These are phyloP conservation scores for Globomyces sp. DNA, from an alignment of 371 early-diverging fungal genomes.

Conservation along the genomic window DNA sequence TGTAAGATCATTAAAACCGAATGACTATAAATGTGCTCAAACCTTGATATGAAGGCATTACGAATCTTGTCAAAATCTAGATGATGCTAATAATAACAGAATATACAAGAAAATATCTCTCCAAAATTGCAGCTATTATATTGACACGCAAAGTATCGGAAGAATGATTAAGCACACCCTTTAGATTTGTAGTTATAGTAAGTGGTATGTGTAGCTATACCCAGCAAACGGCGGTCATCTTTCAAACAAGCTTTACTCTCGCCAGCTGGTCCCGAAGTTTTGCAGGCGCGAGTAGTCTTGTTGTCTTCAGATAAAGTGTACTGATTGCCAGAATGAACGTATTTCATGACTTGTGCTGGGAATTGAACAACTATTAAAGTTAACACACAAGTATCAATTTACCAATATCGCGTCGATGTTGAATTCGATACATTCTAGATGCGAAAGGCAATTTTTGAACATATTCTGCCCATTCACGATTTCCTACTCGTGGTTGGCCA, in stretches of 20 bases:
- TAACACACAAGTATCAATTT: not conserved
- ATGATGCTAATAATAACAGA: too few species aligned
- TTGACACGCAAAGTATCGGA: too few species aligned
- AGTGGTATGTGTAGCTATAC: too few species aligned
- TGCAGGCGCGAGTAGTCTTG: not conserved
- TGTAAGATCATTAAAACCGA: too few species aligned
- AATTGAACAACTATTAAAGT: slow-evolving; percentile 2
- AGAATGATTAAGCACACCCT: too few species aligned
- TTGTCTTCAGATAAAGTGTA: not conserved
- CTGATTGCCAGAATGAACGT: not conserved
- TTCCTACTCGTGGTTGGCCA: slow-evolving; percentile 4
- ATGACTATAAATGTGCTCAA: too few species aligned
- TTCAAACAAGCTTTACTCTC: not conserved
- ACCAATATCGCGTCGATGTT: slow-evolving; percentile 18
- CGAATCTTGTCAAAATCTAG: too few species aligned
- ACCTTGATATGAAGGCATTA: too few species aligned
- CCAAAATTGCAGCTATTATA: too few species aligned
- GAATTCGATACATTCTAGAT: slow-evolving; percentile 1
- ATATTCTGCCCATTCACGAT: not conserved
- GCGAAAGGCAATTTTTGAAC: not conserved
- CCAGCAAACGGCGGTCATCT: not conserved
- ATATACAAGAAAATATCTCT: too few species aligned
- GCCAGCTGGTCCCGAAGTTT: slow-evolving; percentile 1
- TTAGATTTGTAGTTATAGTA: too few species aligned
- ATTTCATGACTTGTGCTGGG: not conserved